A percentile compares a stretch with the other conserved stretches of the same genome.
phyloP scores from a whole-genome alignment of 768 basidiomycete genomes.

The Piloderma croceum region DNA sequence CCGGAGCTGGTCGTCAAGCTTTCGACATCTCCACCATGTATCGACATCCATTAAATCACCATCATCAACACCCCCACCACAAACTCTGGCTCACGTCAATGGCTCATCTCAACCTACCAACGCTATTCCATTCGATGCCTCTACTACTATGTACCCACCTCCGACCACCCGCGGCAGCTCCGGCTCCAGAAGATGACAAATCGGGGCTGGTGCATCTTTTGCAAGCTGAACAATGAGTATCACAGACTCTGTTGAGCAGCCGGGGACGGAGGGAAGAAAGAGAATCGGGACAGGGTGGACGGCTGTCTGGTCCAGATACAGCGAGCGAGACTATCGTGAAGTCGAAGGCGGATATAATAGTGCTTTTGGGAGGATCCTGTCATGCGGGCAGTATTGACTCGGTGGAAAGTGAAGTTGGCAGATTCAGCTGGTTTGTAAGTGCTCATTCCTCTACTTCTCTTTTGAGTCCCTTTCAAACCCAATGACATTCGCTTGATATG shows the following conservation, averaged over 20 bases:
- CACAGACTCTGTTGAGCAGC: constrained; percentile 34
- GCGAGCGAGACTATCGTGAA: constrained; percentile 49
- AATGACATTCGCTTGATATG: too few relatives aligned
- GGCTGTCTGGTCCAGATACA: constrained; percentile 30
- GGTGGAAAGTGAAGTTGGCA: constrained; percentile 44
- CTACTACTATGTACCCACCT: constrained; percentile 21
- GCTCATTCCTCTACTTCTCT: background rate
- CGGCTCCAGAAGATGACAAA: too few relatives aligned
- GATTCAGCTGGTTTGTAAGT: constrained; percentile 67
- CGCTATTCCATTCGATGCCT: constrained; percentile 44
- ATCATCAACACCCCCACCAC: constrained; percentile 67
- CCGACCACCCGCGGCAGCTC: too few relatives aligned
- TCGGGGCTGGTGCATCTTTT: too few relatives aligned
- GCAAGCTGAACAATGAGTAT: constrained; percentile 37
- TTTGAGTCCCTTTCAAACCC: too few relatives aligned
- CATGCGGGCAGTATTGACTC: constrained; percentile 44
- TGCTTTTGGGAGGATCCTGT: constrained; percentile 55
- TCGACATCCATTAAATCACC: too few relatives aligned
- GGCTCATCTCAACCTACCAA: too few relatives aligned
- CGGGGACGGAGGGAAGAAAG: background rate
- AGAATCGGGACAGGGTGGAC: background rate
- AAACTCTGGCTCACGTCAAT: constrained; percentile 73
- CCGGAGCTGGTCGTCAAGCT: too few relatives aligned
- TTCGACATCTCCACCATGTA: too few relatives aligned
- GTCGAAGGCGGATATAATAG: constrained; percentile 61